Conservation (phyloP, 306 rosid species). For the Glycine latifolia region DNA sequence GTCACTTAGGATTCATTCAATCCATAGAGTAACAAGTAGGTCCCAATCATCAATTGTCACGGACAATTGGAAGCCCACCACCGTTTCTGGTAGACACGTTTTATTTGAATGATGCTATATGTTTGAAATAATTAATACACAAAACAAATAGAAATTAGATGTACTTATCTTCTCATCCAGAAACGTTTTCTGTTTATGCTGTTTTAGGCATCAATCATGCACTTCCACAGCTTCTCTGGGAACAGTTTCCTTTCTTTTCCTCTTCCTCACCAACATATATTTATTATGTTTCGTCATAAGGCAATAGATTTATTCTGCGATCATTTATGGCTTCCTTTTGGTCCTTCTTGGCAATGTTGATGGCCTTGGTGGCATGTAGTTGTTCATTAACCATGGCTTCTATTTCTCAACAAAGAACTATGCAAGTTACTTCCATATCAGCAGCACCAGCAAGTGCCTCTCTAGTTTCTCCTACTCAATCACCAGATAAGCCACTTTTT, state of each 20-base stretch:
- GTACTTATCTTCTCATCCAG: background rate
- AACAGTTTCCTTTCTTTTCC: constrained; percentile 1
- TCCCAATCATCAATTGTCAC: background rate
- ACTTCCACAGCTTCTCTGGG: background rate
- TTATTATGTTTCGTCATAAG: constrained; percentile 27
- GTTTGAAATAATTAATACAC: background rate
- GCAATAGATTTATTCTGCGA: constrained; percentile 19
- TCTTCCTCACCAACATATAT: background rate
- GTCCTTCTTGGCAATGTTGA: constrained; percentile 28
- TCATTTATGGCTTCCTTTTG: constrained; percentile 46
- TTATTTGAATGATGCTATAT: background rate
- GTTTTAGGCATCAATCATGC: constrained; percentile 6
- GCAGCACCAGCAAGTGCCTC: background rate
- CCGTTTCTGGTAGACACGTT: background rate
- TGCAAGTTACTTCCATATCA: background rate
- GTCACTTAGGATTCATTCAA: background rate
- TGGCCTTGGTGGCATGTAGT: constrained; percentile 10
- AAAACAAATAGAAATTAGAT: background rate
- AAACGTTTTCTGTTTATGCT: background rate
- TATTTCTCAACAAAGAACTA: background rate
- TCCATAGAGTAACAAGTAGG: background rate
- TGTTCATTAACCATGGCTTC: constrained; percentile 20
- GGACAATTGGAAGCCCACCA: background rate
- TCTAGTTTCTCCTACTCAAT: background rate
- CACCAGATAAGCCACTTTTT: constrained; percentile 18